A percentile compares a stretch with the other conserved stretches of the same genome.
Evolutionary conservation across 306 rosid genomes (phyloP).

Genomic region (Arachis hypogaea): DNA sequence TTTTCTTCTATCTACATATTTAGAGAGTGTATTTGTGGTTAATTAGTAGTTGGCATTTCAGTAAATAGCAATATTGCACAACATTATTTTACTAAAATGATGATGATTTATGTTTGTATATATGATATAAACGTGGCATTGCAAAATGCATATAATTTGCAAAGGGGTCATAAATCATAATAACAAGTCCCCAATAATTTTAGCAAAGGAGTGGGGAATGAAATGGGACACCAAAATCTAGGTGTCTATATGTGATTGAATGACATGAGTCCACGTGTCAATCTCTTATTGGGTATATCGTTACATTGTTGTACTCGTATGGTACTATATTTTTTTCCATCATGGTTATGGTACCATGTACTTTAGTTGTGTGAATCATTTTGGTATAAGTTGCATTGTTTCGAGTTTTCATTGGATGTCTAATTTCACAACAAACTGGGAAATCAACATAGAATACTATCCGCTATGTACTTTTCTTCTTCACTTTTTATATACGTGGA

Average conservation of each 20-base stretch:
- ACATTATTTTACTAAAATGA: no score
- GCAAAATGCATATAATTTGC: no score
- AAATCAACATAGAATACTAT: neutral
- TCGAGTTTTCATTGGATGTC: neutral
- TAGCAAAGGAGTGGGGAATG: neutral
- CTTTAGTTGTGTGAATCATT: constrained; percentile 26
- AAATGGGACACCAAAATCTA: constrained; percentile 11
- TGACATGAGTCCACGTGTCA: constrained; percentile 33
- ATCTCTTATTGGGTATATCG: constrained; percentile 21
- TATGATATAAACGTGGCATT: no score
- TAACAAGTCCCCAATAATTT: neutral
- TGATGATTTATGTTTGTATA: no score
- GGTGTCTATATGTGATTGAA: neutral
- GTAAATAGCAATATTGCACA: no score
- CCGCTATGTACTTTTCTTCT: neutral
- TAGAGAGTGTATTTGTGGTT: no score
- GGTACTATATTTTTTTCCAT: constrained; percentile 7
- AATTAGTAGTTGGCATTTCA: no score
- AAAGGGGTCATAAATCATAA: neutral
- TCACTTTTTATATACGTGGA: neutral
- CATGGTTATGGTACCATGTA: constrained; percentile 35
- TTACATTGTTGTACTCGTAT: constrained; percentile 26
- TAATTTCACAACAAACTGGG: neutral
- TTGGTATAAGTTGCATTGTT: neutral
- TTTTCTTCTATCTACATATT: no score